phyloP scores from a whole-genome alignment of 2,329 filamentous ascomycete species.

The Aspergillus ochraceoroseus region DNA sequence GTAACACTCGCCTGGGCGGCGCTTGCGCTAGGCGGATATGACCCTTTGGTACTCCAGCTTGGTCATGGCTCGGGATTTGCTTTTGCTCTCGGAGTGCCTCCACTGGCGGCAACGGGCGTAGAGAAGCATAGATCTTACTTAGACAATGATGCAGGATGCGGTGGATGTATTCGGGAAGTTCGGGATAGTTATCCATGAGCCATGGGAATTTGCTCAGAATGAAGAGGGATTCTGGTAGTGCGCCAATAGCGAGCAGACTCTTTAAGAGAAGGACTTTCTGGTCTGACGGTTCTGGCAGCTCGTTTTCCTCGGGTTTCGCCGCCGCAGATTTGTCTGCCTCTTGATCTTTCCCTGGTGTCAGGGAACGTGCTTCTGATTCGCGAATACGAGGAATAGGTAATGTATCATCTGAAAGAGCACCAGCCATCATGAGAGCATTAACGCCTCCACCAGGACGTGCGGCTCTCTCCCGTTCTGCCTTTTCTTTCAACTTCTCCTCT shows the following conservation, averaged over 20 bases:
- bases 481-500: conserved; percentile 65
- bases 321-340: conserved; percentile 42
- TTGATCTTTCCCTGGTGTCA: conserved; percentile 52
- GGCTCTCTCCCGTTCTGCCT: conserved; percentile 70
- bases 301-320: conserved; percentile 42
- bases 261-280: conserved; percentile 83
- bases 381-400: conserved; percentile 47
- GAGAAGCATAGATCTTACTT: conserved; percentile 62
- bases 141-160: conserved; percentile 80
- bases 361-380: conserved; percentile 50
- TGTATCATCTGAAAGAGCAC: conserved; percentile 79
- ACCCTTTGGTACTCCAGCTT: conserved; percentile 64
- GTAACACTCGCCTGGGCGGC: conserved; percentile 61
- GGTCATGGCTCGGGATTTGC: conserved; percentile 56
- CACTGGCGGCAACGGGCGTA: conserved; percentile 46
- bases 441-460: conserved; percentile 64
- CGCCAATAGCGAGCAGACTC: conserved; percentile 82
- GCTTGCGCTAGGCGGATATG: conserved; percentile 58
- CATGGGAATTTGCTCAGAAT: conserved; percentile 89
- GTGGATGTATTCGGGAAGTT: conserved; percentile 74
- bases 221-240: conserved; percentile 86
- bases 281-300: conserved; percentile 69
- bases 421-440: conserved; percentile 84
- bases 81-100: conserved; percentile 46
- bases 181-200: conserved; percentile 78